Evolutionary conservation across 202 grass and related monocot genomes (phyloP), one percentile per base, ranked within the genome.

Genomic region (Panicum virgatum): DNA sequence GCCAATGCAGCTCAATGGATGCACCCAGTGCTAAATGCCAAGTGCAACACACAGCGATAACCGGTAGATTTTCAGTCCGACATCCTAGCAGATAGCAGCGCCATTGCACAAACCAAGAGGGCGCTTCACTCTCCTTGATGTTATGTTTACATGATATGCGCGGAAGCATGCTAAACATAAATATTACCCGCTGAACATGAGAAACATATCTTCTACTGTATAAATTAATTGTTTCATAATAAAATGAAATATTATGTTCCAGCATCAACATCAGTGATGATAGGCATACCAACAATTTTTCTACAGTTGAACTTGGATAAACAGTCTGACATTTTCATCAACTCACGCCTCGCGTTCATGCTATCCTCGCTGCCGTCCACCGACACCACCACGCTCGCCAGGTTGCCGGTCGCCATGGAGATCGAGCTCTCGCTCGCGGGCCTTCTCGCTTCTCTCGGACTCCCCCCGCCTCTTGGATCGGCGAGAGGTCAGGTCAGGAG

Each of bases 301-400:
- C 12, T 39, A 9, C 13, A 47, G 9, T 36, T 52, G 9, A 70
- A 76, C 20, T 45, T 64, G 34, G 19, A 25, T 48, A 72, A 72
- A 38, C 14, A 48, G n/a, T 25, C 25, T 23, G 10, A 12, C 15
- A 48, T n/a, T 36, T 44, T 15, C 27, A 47, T 66, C 48, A 1
- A 64, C 27, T 18, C 57, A 65, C 84, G 86, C 80, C 94, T 86
- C 23, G 90, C 90, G 38, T 89, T 87, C 94, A 97, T 94, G 88
- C 94, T 97, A 84, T 89, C 92, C 87, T 97, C 90, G 88, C 92
- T 97, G 84, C 92, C 90, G 78, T 97, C 94, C 37, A 97, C 94
- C 36, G 94, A 45, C 26, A 97, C 94, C 46, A 92, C 86, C 62
- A 94, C 94, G 88, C 88, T 91, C 40, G 69, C 62, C 52, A 97